A percentile compares a stretch with the other conserved stretches of the same genome.
These are phyloP conservation scores for Fusarium sarcochroum DNA, from an alignment of 2,329 filamentous ascomycete genomes.

Conservation along the genomic window DNA sequence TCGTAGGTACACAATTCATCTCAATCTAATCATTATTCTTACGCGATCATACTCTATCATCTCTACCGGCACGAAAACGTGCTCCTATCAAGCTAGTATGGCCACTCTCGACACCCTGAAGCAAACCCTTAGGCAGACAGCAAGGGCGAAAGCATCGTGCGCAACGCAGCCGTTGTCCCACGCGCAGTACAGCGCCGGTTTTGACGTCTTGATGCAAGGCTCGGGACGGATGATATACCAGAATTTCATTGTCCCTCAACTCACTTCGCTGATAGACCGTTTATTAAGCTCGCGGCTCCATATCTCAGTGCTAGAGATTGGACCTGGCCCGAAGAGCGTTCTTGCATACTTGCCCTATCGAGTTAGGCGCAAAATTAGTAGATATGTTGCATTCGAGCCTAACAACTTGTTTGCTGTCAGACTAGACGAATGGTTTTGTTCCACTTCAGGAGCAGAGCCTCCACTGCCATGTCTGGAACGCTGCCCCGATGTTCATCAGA, in stretches of 20 bases:
- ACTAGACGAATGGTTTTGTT: constrained; percentile 60
- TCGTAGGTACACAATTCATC: neutral
- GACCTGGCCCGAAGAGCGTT: constrained; percentile 69
- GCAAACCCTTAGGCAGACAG: neutral
- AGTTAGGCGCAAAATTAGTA: constrained; percentile 60
- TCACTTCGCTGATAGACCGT: neutral
- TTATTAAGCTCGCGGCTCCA: neutral
- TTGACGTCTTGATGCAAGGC: neutral
- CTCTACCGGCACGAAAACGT: accelerated
- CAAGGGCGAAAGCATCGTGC: neutral
- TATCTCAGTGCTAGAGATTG: constrained; percentile 72
- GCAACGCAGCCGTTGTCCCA: neutral
- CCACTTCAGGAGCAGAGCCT: constrained; percentile 45
- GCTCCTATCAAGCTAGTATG: neutral
- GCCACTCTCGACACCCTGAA: constrained; percentile 1
- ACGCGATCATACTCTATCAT: neutral
- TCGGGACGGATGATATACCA: neutral
- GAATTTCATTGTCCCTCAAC: neutral
- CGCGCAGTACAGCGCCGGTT: neutral
- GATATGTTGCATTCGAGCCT: constrained; percentile 69
- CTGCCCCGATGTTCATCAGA: constrained; percentile 56
- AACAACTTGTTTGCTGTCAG: constrained; percentile 61
- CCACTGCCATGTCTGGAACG: constrained; percentile 58
- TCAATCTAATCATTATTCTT: neutral
- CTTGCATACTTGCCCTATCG: constrained; percentile 62